Evolutionary conservation across 2,329 filamentous ascomycete genomes (phyloP), one percentile per base, ranked within the genome.

Genomic region (Kalaharituber pfeilii): DNA sequence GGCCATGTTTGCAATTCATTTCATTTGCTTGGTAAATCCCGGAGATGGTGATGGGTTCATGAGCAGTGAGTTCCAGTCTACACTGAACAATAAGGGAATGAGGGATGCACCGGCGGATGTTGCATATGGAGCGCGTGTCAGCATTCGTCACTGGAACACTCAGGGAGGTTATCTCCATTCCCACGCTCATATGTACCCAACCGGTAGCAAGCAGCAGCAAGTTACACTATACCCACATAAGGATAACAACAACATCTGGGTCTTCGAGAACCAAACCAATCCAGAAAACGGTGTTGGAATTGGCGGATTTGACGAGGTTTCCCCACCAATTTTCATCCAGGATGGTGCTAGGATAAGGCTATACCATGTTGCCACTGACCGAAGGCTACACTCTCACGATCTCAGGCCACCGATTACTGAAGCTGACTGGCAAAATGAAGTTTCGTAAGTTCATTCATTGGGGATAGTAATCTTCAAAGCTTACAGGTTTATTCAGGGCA

Each of bases 21-120:
- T 98, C 70, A 63, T 88, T 62, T 93, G 86, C 73, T 77, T 98
- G 42, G 78, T 82, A 57, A 98, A 98, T 71, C 91, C 91, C 26
- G 91, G 91, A 57, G 91, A 98, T 52, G 91, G 91, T 53, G 91
- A 98, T 69, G 91, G 91, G 53, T 98, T 98, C 74, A 98, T 98
- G 91, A 95, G 88, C 66, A 94, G 89, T 53, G 91, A 98, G 67
- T 98, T 98, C 74, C 91, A 98, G 72, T 84, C 91, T 28, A 96
- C 91, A 1, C 75, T 98, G 62, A 98, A 96, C 72, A 88, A 81
- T 65, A 98, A 96, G 74, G 81, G 79, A 52, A 98, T 98, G 91
- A 82, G 86, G 67, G 87, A 94, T 69, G 87, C 94, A 4, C 83
- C 91, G 1, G 91, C 85, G 27, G 88, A 98, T 70, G 83, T 98